A percentile compares a stretch with the other conserved stretches of the same genome.
Evolutionary conservation across 345 rosid species (phyloP).

Genomic region (Gossypium turneri): DNA sequence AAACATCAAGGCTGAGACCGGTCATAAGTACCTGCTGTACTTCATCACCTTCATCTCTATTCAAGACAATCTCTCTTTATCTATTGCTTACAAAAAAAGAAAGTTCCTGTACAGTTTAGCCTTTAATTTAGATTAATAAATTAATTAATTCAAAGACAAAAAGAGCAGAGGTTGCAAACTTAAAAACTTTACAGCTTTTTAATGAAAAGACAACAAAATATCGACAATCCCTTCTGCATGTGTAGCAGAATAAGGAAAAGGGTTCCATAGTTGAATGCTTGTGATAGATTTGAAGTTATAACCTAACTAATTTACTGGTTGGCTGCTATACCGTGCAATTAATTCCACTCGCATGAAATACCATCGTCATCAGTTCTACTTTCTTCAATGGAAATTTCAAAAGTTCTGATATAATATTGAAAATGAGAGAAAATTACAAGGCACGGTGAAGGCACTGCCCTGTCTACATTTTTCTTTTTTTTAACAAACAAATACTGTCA

Average conservation of each 20-base stretch:
- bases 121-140: neutral
- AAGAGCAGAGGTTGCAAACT: neutral
- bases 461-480: neutral
- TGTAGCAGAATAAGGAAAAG: neutral
- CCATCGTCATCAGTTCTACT: neutral
- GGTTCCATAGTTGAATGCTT: neutral
- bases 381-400: neutral
- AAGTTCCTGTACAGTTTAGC: neutral
- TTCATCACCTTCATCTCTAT: constrained; percentile 45
- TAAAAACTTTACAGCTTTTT: neutral
- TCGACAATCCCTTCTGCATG: neutral
- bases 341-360: neutral
- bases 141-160: neutral
- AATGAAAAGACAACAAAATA: neutral
- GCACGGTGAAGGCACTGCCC: neutral
- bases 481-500: neutral
- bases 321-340: neutral
- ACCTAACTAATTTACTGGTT: neutral
- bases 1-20: constrained; percentile 30
- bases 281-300: neutral
- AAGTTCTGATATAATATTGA: neutral
- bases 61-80: neutral
- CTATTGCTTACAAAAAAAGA: neutral
- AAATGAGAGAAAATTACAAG: neutral
- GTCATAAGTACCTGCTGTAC: constrained; percentile 47